These are phyloP conservation scores for Metarhizium rileyi DNA, from an alignment of 2,329 filamentous ascomycete genomes.

Conservation along the genomic window DNA sequence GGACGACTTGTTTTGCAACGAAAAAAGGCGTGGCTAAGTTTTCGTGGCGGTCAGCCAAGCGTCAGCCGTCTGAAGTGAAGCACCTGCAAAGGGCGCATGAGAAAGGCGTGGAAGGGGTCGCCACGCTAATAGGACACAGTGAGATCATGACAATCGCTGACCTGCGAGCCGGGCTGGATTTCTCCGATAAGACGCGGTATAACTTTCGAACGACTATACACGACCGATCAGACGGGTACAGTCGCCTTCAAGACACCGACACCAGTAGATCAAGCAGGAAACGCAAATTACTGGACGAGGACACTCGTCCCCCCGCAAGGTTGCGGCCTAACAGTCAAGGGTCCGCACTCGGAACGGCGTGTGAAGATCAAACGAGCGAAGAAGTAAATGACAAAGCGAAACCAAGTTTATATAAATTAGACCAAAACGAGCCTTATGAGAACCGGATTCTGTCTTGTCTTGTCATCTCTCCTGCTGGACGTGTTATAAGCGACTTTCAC, in stretches of 20 bases:
- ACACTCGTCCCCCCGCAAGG: not conserved
- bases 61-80: conserved; percentile 1
- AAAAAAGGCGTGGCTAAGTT: conserved; percentile 5
- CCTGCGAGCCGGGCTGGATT: conserved; percentile 3
- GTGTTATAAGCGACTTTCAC: conserved; percentile 6
- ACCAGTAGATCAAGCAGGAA: not conserved
- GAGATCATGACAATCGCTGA: conserved; percentile 5
- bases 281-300: conserved; percentile 1
- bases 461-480: conserved; percentile 3
- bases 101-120: too few species aligned
- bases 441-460: conserved; percentile 3
- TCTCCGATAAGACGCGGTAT: not conserved
- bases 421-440: conserved; percentile 1
- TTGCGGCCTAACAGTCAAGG: conserved; percentile 4
- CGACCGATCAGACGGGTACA: too few species aligned
- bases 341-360: not conserved
- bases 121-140: not conserved
- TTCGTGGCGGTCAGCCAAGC: conserved; percentile 4
- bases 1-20: conserved; percentile 2
- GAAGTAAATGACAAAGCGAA: not conserved
- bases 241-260: not conserved
- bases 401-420: conserved; percentile 2
- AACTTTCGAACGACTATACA: not conserved
- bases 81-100: not conserved
- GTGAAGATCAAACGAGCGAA: not conserved